phyloP scores from a whole-genome alignment of 2,329 filamentous ascomycete species.

The Cryphonectria nitschkei region DNA sequence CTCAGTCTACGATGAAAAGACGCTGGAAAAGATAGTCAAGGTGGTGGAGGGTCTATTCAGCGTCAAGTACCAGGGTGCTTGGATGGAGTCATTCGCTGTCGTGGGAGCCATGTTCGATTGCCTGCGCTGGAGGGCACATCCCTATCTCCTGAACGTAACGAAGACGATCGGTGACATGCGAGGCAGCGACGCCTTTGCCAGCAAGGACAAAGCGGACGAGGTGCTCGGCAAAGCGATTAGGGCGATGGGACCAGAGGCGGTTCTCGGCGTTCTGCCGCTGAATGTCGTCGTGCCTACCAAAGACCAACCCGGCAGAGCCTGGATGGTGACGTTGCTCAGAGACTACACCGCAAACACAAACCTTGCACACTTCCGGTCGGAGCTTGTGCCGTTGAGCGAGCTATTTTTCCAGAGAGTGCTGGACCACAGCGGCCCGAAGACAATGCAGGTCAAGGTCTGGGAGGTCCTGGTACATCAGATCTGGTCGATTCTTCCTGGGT shows the following conservation, averaged over 20 bases:
- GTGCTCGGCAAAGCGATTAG: constrained; percentile 86
- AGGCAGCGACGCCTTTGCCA: constrained; percentile 83
- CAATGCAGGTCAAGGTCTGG: constrained; percentile 96
- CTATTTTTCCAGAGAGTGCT: constrained; percentile 86
- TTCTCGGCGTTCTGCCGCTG: constrained; percentile 80
- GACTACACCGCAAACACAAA: constrained; percentile 90
- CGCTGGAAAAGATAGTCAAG: constrained; percentile 78
- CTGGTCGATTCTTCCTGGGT: constrained; percentile 91
- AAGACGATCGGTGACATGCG: constrained; percentile 85
- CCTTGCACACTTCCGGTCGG: constrained; percentile 79
- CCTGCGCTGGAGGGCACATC: constrained; percentile 81
- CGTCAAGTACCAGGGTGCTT: constrained; percentile 91
- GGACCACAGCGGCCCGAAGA: constrained; percentile 84
- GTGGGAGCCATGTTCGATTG: constrained; percentile 85
- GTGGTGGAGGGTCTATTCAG: constrained; percentile 75
- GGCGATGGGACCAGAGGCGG: constrained; percentile 86
- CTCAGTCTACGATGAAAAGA: constrained; percentile 90
- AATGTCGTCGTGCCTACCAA: constrained; percentile 79
- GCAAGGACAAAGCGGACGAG: constrained; percentile 92
- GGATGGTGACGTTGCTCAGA: constrained; percentile 89
- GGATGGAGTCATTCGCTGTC: constrained; percentile 92
- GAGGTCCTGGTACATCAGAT: constrained; percentile 95
- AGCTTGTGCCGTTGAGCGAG: constrained; percentile 89
- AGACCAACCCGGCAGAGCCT: constrained; percentile 83
- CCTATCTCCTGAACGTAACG: constrained; percentile 75